Base-by-base conservation (phyloP, 2,329 filamentous ascomycete genomes). In the Phaeosphaeriaceae sp. region DNA sequence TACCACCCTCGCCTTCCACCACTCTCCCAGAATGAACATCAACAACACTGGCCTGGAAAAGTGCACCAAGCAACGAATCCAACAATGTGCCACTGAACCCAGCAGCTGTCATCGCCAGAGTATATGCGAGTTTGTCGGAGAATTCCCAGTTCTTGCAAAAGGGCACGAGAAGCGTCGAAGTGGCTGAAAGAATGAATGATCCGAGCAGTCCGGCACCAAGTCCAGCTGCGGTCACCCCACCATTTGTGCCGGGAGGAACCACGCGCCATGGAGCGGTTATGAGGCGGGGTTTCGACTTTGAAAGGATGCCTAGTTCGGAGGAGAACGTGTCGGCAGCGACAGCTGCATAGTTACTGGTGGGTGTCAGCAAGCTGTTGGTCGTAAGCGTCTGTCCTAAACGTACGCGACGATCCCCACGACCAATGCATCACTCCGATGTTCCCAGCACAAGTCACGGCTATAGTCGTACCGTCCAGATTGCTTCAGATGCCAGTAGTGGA, bases 321-420 rank as follows among this genome's bases (percentile, higher is more conserved):
- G 91, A 93, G 76, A 97, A 95, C 0, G 95, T 99, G 76, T 99
- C 95, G 50, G 94, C 92, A 20, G 92, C 88, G 10, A 96, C 93
- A 49, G 92, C 91, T 24, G 93, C 94, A 72, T 99, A 99, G 80
- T 97, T 94, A 36, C 88, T 88, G 46, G 75, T 36, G 80, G 78
- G 19, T 89, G 77, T 73, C 41, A 72, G 68, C 53, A 51, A 41
- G 21, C 22, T 36, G 31, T 49, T 11, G 48, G 6, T 31, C n/a
- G 25, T 48, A 50, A 6, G 21, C 22, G 13, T 45, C 6, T 22
- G 15, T 10, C n/a, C 22, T 4, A 47, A 36, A 55, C 61, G 25
- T 80, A 82, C 66, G 80, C 81, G 31, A 84, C 77, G 49, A 84
- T 82, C 7, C 82, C 82, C 7, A 83, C 75, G 0, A 82, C 76